Evolutionary conservation across 441 rosid genomes (phyloP).

Genomic region (Populus hybrid): DNA sequence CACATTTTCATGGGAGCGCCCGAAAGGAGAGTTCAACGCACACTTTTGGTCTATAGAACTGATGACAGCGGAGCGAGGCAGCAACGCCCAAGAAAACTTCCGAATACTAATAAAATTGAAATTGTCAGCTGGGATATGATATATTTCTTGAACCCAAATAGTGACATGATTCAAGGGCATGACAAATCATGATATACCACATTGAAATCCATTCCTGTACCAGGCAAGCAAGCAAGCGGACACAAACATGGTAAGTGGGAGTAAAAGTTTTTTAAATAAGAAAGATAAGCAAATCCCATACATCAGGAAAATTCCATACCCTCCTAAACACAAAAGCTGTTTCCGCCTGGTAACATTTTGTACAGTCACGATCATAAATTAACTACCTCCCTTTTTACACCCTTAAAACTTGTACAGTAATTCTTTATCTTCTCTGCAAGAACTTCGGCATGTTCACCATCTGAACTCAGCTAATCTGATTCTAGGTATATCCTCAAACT

Average conservation of each 20-base stretch:
- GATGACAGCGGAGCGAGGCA: too few species aligned
- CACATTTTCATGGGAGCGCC: too few species aligned
- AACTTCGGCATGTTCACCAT: slow-evolving; percentile 32
- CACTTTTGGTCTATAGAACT: too few species aligned
- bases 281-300: slow-evolving; percentile 21
- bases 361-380: slow-evolving; percentile 36
- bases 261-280: slow-evolving; percentile 19
- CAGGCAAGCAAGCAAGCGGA: not conserved
- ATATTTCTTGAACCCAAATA: not conserved
- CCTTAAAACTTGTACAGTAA: slow-evolving; percentile 41
- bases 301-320: slow-evolving; percentile 30
- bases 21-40: too few species aligned
- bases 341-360: slow-evolving; percentile 31
- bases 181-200: not conserved
- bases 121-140: too few species aligned
- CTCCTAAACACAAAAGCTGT: slow-evolving; percentile 30
- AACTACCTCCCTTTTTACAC: slow-evolving; percentile 41
- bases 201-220: not conserved
- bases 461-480: slow-evolving; percentile 40
- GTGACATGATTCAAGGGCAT: not conserved
- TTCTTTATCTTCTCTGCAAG: slow-evolving; percentile 25
- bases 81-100: too few species aligned
- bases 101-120: too few species aligned
- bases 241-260: not conserved
- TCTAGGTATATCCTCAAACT: slow-evolving; percentile 50